Percentiles rank a stretch among this genome's conserved stretches.
Conservation (phyloP, 2,329 filamentous ascomycete genomes). For the Epichloe typhina region DNA sequence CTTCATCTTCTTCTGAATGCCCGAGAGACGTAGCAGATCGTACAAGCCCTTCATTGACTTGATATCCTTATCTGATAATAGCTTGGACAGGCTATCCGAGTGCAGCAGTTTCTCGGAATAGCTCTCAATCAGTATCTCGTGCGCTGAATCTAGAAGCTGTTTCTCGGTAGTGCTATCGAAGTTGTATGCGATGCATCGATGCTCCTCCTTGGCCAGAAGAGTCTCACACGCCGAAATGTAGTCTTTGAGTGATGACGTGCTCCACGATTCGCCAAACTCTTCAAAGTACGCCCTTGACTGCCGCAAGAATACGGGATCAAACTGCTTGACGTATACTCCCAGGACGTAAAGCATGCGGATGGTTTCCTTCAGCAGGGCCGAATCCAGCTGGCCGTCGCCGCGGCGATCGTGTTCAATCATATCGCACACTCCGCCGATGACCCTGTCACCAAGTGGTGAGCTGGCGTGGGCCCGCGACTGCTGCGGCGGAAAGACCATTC, state of each 20-base stretch:
- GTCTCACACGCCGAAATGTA: slow-evolving; percentile 61
- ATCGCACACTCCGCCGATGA: slow-evolving; percentile 50
- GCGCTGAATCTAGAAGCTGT: slow-evolving; percentile 59
- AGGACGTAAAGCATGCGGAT: slow-evolving; percentile 80
- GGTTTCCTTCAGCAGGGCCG: slow-evolving; percentile 55
- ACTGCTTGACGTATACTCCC: slow-evolving; percentile 62
- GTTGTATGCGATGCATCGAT: slow-evolving; percentile 66
- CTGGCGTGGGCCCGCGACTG: not conserved
- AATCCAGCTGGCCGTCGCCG: slow-evolving; percentile 42
- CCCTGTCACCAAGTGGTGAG: slow-evolving; percentile 16
- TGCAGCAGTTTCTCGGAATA: slow-evolving; percentile 56
- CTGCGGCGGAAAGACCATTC: slow-evolving; percentile 30
- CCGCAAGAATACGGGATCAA: slow-evolving; percentile 64
- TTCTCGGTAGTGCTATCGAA: slow-evolving; percentile 74
- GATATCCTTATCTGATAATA: slow-evolving; percentile 59
- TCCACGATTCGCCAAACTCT: slow-evolving; percentile 56
- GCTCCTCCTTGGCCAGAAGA: slow-evolving; percentile 59
- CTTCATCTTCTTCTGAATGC: slow-evolving; percentile 57
- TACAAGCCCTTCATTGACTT: slow-evolving; percentile 66
- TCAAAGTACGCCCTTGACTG: slow-evolving; percentile 55
- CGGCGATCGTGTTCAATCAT: slow-evolving; percentile 61
- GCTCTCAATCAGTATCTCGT: slow-evolving; percentile 56
- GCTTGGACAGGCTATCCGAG: slow-evolving; percentile 51
- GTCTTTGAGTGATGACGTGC: slow-evolving; percentile 49
- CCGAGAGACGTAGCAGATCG: slow-evolving; percentile 57